Conservation (phyloP, 2,329 filamentous ascomycete genomes). For the Claviceps quebecensis region DNA sequence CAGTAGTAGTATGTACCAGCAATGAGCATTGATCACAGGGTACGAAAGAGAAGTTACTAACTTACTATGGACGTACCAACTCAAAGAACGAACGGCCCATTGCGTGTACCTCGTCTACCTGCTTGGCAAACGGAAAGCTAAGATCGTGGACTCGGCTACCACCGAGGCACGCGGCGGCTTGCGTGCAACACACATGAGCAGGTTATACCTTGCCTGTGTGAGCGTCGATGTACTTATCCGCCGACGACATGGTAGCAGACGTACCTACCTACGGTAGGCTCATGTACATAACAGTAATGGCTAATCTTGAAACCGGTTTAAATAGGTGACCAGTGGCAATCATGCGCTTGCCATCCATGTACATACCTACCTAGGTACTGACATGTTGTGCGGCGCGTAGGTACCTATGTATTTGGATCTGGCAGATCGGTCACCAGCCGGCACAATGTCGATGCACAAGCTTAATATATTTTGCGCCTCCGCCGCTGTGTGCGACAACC, state of each 20-base stretch:
- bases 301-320: background rate
- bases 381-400: background rate
- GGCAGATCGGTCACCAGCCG: background rate
- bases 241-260: background rate
- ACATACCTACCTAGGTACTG: background rate
- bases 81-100: background rate
- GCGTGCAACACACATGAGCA: background rate
- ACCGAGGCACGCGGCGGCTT: background rate
- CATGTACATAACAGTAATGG: background rate
- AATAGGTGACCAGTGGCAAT: background rate
- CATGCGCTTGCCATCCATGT: background rate
- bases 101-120: background rate
- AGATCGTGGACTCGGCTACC: background rate
- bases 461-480: background rate
- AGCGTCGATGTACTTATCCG: background rate
- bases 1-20: background rate
- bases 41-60: background rate
- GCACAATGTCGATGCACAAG: background rate
- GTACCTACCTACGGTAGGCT: background rate
- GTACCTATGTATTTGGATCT: background rate
- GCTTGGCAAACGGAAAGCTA: background rate
- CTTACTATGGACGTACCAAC: background rate
- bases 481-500: background rate
- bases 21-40: background rate
- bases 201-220: background rate